These are phyloP conservation scores for Angophora floribunda DNA, from an alignment of 345 rosid species.

Conservation along the genomic window DNA sequence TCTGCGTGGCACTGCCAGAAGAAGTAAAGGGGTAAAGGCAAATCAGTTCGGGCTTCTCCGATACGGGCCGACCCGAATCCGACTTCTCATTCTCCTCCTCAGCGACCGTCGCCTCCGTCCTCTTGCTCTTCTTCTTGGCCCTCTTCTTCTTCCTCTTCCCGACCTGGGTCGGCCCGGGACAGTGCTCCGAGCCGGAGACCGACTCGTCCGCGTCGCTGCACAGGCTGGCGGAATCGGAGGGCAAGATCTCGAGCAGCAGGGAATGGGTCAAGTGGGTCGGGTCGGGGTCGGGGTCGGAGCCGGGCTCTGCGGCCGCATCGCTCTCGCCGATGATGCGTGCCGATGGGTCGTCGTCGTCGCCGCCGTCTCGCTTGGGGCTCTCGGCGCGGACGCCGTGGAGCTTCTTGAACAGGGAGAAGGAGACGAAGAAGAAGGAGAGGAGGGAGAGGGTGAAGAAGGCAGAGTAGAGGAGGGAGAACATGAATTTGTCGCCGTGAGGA, in stretches of 20 bases:
- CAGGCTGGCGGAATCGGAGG: background rate
- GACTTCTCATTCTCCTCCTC: slow-evolving; percentile 6
- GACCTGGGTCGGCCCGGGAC: background rate
- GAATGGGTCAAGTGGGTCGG: background rate
- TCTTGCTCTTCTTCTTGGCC: slow-evolving; percentile 47
- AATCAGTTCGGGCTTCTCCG: slow-evolving; percentile 46
- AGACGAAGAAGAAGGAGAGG: slow-evolving; percentile 18
- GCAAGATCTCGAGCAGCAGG: background rate
- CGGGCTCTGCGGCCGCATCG: background rate
- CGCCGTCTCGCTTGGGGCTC: background rate
- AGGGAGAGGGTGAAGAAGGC: slow-evolving; percentile 26
- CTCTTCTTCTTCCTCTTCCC: slow-evolving; percentile 22
- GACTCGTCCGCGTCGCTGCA: slow-evolving; percentile 11
- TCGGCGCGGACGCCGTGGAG: background rate
- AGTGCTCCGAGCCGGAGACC: background rate
- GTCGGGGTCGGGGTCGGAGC: background rate
- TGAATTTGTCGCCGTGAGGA: background rate
- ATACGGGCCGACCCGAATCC: slow-evolving; percentile 7
- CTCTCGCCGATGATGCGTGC: background rate
- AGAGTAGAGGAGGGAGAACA: slow-evolving; percentile 9
- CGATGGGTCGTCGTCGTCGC: background rate
- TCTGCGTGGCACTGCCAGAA: slow-evolving; percentile 78
- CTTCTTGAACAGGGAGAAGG: slow-evolving; percentile 20
- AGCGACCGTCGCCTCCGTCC: slow-evolving; percentile 2
- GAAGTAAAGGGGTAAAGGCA: slow-evolving; percentile 81